Conservation (phyloP, 164 flowering plant species). For the Tinospora cordifolia region DNA sequence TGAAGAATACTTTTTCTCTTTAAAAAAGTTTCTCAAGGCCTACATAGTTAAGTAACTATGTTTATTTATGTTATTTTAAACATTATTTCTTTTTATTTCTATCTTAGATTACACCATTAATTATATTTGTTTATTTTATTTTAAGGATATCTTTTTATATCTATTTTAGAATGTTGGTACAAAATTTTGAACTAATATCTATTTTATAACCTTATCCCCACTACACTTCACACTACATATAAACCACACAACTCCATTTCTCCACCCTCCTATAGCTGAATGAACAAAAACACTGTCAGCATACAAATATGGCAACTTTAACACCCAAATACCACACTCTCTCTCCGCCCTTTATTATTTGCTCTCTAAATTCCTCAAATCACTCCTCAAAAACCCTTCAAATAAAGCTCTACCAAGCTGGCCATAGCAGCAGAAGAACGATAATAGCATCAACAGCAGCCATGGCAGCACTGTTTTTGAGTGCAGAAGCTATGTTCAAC, state of each 20-base stretch:
- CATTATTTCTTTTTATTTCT: no score
- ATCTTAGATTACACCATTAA: no score
- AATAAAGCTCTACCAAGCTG: background rate
- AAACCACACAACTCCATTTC: background rate
- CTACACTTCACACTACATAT: background rate
- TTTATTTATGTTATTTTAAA: no score
- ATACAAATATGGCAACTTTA: background rate
- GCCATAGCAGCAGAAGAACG: background rate
- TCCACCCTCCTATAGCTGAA: background rate
- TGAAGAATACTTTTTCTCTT: no score
- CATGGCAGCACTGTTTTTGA: slow-evolving; percentile 5
- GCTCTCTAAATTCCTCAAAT: background rate
- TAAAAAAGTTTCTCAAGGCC: no score
- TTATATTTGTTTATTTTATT: no score
- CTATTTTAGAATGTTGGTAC: no score
- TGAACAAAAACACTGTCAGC: background rate
- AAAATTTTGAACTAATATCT: background rate
- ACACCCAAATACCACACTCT: background rate
- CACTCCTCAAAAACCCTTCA: background rate
- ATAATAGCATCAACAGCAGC: slow-evolving; percentile 5
- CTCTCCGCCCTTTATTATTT: background rate
- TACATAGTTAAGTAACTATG: no score
- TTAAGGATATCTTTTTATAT: no score
- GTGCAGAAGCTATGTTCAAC: slow-evolving; percentile 13
- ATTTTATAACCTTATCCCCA: background rate